Base-by-base conservation (phyloP, 495 filamentous ascomycete genomes). In the Talaromyces liani region DNA sequence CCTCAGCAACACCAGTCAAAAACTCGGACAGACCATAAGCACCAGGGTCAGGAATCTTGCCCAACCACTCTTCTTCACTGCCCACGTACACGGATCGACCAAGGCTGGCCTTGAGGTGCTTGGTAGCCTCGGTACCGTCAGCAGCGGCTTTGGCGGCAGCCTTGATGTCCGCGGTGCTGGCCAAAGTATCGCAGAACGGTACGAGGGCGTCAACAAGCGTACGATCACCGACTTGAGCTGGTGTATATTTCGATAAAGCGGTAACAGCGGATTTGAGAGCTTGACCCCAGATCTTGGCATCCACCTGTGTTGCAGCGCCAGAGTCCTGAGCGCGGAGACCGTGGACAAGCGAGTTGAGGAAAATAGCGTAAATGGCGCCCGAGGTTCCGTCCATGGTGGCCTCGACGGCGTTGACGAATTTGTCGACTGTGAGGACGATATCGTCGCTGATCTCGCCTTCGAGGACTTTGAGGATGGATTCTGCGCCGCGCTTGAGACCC, bases 341-440 rank as follows among this genome's bases (percentile, higher is more conserved):
- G 64, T 89, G 85, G 20, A 90, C 88, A 1, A 98, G 86, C 0
- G 93, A 86, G 72, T 97, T 97, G 60, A 98, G 82, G 81, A 97
- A 98, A 66, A 98, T 98, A 41, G 92, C 90, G 73, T 96, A 97
- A 29, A 98, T 80, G 5, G 95, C 94, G 2, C 94, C 94, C 0
- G 92, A 96, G 10, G 94, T 98, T 57, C 94, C 94, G 70, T 97
- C 94, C 94, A 98, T 98, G 49, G 79, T 85, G 47, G 75, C 87
- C 71, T 98, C 94, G n/a, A 98, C 86, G 4, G 92, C 84, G 7
- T 82, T 82, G n/a, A 89, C 88, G 61, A 98, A 90, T 65, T 82
- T 84, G 60, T 87, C 81, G 16, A 98, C 77, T 27, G 91, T 87
- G 33, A 86, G 70, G 7, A 92, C 86, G 7, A 82, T 81, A 67